Evolutionary conservation across 2,329 filamentous ascomycete species (phyloP), one percentile per base, ranked within the genome.

Genomic region (Amesomyces nigricolor): DNA sequence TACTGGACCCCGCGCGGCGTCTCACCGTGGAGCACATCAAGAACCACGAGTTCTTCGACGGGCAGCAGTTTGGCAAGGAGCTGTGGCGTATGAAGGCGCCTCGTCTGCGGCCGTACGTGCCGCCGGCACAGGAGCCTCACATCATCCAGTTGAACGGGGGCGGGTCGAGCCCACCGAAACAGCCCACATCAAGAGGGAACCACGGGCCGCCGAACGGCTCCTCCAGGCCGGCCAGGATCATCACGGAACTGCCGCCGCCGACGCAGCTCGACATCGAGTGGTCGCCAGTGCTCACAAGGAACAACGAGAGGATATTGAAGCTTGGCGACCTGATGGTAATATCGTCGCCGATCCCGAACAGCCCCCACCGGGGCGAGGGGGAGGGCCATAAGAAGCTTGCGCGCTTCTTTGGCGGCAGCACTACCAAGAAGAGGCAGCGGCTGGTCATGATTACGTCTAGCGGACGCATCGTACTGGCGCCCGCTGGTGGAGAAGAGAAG

Each of bases 201-300:
- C 63, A 72, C 26, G 71, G 71, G 62, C 72, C 69, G 51, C 69
- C 69, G 1, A 81, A 79, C 51, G 76, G 75, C 37, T 73, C 75
- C 26, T 73, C 75, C 26, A 77, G 90, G 53, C 87, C 91, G 32
- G 80, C 88, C 2, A 80, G 91, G 58, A 85, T 96, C 58, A 95
- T 99, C 58, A 97, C 94, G 1, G 94, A 99, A 70, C 78, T 99
- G 9, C 91, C 94, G 14, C 92, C 94, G n/a, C 94, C 94, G 0
- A 96, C 89, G 49, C 94, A 97, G 70, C 77, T 99, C 26, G 94
- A 99, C 67, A 95, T 99, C 55, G 94, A 99, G 72, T 99, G 94
- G 94, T 96, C 92, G 0, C 94, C 94, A 0, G 91, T 99, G 4
- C 76, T 99, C 53, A 96, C 89, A 9, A 85, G 86, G 65, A 86